phyloP scores from a whole-genome alignment of 2,329 filamentous ascomycete species.

The Colletotrichum destructivum region DNA sequence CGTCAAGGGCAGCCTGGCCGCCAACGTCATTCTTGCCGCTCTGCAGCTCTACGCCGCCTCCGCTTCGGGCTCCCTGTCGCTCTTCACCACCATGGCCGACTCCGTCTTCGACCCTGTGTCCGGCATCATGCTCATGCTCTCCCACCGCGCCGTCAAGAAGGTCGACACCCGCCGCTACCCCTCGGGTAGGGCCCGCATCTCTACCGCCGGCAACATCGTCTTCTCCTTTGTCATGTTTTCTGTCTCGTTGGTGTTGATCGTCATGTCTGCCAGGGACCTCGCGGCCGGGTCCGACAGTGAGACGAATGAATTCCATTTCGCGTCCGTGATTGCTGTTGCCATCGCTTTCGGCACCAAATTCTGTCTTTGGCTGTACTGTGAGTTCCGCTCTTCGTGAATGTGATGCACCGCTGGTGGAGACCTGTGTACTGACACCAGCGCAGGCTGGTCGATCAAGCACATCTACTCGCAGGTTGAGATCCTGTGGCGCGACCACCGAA shows the following conservation, averaged over 20 bases:
- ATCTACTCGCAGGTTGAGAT: conserved; percentile 94
- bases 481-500: conserved; percentile 96
- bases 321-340: conserved; percentile 87
- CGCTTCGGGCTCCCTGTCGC: conserved; percentile 89
- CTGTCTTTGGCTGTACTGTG: conserved; percentile 86
- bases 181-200: conserved; percentile 92
- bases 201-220: conserved; percentile 94
- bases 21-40: conserved; percentile 83
- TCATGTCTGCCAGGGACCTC: conserved; percentile 84
- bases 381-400: neutral
- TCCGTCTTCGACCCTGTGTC: conserved; percentile 93
- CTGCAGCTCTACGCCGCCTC: conserved; percentile 93
- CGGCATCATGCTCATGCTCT: conserved; percentile 89
- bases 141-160: conserved; percentile 87
- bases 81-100: conserved; percentile 98
- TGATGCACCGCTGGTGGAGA: neutral
- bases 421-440: neutral
- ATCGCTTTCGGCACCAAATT: conserved; percentile 91
- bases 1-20: conserved; percentile 78
- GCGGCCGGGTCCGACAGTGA: conserved; percentile 61
- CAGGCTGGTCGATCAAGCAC: conserved; percentile 83
- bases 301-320: conserved; percentile 80
- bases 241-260: conserved; percentile 93
- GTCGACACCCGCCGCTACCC: conserved; percentile 92
- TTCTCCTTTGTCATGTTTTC: conserved; percentile 98